phyloP scores from a whole-genome alignment of 148 eudicot genomes.

The Dysphania ambrosioides region DNA sequence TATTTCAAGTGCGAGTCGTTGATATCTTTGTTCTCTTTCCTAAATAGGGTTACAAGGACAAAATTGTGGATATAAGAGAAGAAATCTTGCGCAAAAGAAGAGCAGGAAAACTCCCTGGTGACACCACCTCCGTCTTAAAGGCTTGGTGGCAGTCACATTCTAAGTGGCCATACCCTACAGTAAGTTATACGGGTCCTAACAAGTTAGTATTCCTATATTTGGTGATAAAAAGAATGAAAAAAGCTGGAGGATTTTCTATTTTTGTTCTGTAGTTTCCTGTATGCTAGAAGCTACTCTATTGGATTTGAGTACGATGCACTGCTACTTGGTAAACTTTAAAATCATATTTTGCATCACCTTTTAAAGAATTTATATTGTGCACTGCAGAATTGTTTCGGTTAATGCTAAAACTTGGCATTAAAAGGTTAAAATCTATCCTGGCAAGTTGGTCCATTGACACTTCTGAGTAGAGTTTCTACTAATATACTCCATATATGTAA shows the following conservation, averaged over 20 bases:
- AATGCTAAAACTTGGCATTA: background rate
- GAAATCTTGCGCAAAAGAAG: slow-evolving; percentile 92
- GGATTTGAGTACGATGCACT: background rate
- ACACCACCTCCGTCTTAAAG: slow-evolving; percentile 85
- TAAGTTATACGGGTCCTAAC: slow-evolving; percentile 32
- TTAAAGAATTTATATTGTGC: no score
- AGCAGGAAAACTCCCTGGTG: slow-evolving; percentile 95
- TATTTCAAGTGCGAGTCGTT: slow-evolving; percentile 9
- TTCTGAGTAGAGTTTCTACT: background rate
- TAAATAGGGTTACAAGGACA: slow-evolving; percentile 86
- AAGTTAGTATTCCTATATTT: background rate
- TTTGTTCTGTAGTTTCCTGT: background rate
- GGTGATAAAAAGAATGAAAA: background rate
- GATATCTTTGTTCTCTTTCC: background rate
- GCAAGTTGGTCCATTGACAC: background rate
- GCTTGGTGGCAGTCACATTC: slow-evolving; percentile 98
- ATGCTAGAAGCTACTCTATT: background rate
- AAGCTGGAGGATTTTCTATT: background rate
- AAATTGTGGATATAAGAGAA: slow-evolving; percentile 86
- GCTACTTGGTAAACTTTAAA: background rate
- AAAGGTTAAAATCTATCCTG: background rate
- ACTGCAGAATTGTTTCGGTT: background rate
- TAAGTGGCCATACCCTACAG: slow-evolving; percentile 97
- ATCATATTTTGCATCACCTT: background rate
- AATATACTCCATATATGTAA: no score